Evolutionary conservation across 75 land plant genomes (phyloP), one percentile per base, ranked within the genome.

Genomic region (Selaginella tamariscina): DNA sequence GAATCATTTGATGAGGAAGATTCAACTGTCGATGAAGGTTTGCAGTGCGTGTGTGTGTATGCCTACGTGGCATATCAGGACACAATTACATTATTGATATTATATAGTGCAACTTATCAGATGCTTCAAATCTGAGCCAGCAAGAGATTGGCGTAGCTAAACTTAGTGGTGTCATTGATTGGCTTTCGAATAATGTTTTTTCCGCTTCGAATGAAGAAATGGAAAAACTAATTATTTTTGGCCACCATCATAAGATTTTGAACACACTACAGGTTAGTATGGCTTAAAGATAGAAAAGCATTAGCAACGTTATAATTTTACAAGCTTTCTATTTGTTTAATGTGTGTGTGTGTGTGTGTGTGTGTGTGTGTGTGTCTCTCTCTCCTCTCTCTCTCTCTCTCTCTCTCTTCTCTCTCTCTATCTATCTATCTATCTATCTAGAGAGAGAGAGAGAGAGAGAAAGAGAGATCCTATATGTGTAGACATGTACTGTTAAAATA

Each of bases 101-200:
- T n/a, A n/a, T n/a, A n/a, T n/a, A n/a, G n/a, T n/a, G n/a, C n/a
- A 64, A 64, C 29, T 65, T 30, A 31, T 24, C 32, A 55, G 62
- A 56, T 31, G 30, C 0, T 20, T 28, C 0, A 27, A 1, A 1
- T 23, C 26, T 21, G 33, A 59, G 13, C 32, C 27, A 64, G 55
- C 95, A 89, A 75, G 88, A 83, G 72, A 76, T 89, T 75, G 98
- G 98, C 33, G 70, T 86, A 54, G 98, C 96, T 44, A 94, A 94
- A 67, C 74, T 94, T 0, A 71, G 82, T 56, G 88, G 83, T n/a
- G 83, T 89, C 57, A 70, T 66, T 70, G 88, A 94, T 56, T 94
- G 98, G 98, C 72, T 94, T 63, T 84, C 74, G 26, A 75, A 83
- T 66, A 84, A 89, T 76, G 71, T 80, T 9, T 32, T 86, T 1